Evolutionary conservation across 805 yeast genomes (phyloP), one percentile per base, ranked within the genome.

Genomic region (Candida coquimbonensis): DNA sequence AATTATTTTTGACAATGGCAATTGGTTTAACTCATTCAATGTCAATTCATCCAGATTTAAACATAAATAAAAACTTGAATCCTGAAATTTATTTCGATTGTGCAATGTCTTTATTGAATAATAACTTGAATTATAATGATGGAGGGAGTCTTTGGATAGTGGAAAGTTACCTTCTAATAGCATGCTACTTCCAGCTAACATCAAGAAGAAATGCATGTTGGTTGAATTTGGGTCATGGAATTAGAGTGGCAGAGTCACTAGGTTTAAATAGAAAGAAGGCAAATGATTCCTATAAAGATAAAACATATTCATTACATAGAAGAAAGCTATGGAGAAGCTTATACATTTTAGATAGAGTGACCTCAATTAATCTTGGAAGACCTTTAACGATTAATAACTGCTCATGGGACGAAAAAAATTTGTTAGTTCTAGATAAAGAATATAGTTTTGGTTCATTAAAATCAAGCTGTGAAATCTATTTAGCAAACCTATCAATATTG

Each of bases 101-200:
- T 44, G 72, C 66, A 0, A 38, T 65, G 29, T 55, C 55, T 36
- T 39, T 67, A 26, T 47, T 64, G 47, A 46, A 60, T 36, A 53
- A 58, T 21, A 55, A 60, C 4, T 11, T 26, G 11, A 61, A 62
- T 13, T 63, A 65, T 29, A 29, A 29, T 29, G 31, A 29, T 38
- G 70, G 67, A 47, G 66, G 62, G 17, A 63, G 53, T 39, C 39
- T 68, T n/a, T 68, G 73, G 71, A 51, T 65, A 33, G 65, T 68
- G 2, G 67, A 67, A 42, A 63, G 64, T 11, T 59, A 67, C 42
- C 51, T 63, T 25, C 50, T 72, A 17, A 54, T 62, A 31, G 67
- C 61, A 46, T 58, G 67, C 43, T 68, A 64, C 64, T 40, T 51
- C 59, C 17, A 57, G 66, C 62, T 41, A 56, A 67, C 41, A 57